Evolutionary conservation across 1,284 basidiomycete genomes (phyloP).

Genomic region (Inonotus obliquus): DNA sequence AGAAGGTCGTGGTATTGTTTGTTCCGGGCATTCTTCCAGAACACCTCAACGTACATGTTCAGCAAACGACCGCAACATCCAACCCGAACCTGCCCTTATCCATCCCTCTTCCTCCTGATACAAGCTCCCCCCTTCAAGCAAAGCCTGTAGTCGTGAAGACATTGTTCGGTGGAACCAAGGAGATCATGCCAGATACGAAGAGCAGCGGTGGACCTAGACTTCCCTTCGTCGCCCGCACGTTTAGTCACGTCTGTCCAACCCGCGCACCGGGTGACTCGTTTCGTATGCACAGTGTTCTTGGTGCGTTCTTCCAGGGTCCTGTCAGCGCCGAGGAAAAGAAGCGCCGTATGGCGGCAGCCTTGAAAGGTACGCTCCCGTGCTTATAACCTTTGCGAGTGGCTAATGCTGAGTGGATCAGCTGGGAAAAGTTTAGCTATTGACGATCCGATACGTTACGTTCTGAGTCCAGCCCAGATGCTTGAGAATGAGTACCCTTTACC

Average conservation of each 20-base stretch:
- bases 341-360: conserved; percentile 48
- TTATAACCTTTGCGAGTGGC: background rate
- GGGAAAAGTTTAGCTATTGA: background rate
- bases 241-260: conserved; percentile 88
- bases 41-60: conserved; percentile 48
- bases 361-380: conserved; percentile 39
- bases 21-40: conserved; percentile 78
- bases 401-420: background rate
- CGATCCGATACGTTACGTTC: conserved; percentile 43
- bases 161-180: conserved; percentile 13
- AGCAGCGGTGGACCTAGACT: conserved; percentile 29
- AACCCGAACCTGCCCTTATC: conserved; percentile 65
- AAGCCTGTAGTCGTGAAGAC: conserved; percentile 13
- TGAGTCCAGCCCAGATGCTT: conserved; percentile 80
- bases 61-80: conserved; percentile 54
- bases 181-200: background rate
- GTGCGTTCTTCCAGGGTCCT: conserved; percentile 75
- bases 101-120: conserved; percentile 44
- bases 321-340: conserved; percentile 77
- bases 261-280: conserved; percentile 83
- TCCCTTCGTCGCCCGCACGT: conserved; percentile 77
- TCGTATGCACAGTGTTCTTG: conserved; percentile 81
- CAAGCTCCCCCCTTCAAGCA: background rate
- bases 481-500: conserved; percentile 88
- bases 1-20: conserved; percentile 74